Conservation (phyloP, 2,329 filamentous ascomycete genomes). For the Fusarium praegraminearum region DNA sequence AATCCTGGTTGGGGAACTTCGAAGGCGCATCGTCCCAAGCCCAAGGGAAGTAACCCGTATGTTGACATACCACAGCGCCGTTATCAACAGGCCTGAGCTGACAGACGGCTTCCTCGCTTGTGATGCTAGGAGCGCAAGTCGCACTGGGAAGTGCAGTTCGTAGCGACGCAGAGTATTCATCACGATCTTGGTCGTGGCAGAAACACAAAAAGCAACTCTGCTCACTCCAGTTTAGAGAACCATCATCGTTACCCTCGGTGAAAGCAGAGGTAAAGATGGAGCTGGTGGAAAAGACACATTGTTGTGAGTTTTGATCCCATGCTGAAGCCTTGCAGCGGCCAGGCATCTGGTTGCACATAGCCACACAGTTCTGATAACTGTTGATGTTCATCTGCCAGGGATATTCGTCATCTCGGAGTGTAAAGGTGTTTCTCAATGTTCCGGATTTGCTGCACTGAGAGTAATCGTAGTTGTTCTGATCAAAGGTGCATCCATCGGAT, state of each 20-base stretch:
- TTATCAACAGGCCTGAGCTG: not conserved
- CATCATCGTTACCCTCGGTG: not conserved
- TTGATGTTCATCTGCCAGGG: conserved; percentile 8
- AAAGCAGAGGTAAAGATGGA: conserved; percentile 5
- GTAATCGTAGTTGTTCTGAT: not conserved
- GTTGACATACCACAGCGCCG: not conserved
- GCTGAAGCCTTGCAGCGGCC: conserved; percentile 15
- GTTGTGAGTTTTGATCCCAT: not conserved
- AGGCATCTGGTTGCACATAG: conserved; percentile 23
- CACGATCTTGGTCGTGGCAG: conserved; percentile 6
- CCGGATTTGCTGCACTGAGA: not conserved
- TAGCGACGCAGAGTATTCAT: not conserved
- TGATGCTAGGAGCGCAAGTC: not conserved
- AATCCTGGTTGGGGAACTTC: conserved; percentile 14
- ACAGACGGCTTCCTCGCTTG: conserved; percentile 9
- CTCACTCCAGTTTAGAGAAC: not conserved
- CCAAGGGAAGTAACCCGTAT: conserved; percentile 14
- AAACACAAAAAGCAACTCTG: conserved; percentile 21
- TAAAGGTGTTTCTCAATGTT: not conserved
- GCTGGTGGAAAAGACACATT: conserved; percentile 14
- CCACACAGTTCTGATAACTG: not conserved
- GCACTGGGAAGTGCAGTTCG: not conserved
- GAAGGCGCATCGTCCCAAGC: not conserved
- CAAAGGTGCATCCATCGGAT: conserved; percentile 9
- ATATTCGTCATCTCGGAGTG: conserved; percentile 12